Base-by-base conservation (phyloP, 768 basidiomycete genomes). In the Jaapia argillacea region DNA sequence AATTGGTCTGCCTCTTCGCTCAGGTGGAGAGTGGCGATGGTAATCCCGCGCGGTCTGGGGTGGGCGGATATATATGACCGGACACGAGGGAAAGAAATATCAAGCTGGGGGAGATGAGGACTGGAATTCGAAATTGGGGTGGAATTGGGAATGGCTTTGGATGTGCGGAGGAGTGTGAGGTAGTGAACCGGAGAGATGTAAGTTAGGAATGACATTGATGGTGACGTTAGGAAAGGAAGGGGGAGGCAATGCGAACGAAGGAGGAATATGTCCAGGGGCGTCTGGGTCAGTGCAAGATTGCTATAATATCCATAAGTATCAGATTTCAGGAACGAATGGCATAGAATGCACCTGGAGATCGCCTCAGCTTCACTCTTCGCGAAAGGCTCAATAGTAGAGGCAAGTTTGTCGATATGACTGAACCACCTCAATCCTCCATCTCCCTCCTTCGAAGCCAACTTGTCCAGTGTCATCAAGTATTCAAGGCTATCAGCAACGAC, bases 381-480 rank as follows among this genome's bases (percentile, higher is more conserved):
- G 45, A 83, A 61, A 6, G 53, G 57, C 48, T 75, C 72, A 2
- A 77, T 56, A 25, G 66, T 63, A 21, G 69, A 63, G 44, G 69
- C 70, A 16, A 84, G 59, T 24, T 68, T 58, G 50, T 81, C 79
- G 4, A 79, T 62, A 47, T 79, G 80, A 43, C 69, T 74, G 56
- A 89, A 88, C 87, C 87, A 89, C 42, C 76, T 68, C 31, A 82
- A 68, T 1, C 85, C 83, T 27, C 70, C 72, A 38, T 74, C 73
- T 22, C 77, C 74, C 45, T 75, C 74, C 43, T 70, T 65, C 10
- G 67, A 63, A 0, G 86, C 85, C 13, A 89, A 61, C 16, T 68
- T 67, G 52, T 90, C 87, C 7, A 88, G 64, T 62, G 75, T 71
- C 58, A 86, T 81, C 18, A 90, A 68, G 58, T 86, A 83, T 21